A percentile compares a stretch with the other conserved stretches of the same genome.
Conservation (phyloP, 495 filamentous ascomycete species). For the Neurospora pannonica region DNA sequence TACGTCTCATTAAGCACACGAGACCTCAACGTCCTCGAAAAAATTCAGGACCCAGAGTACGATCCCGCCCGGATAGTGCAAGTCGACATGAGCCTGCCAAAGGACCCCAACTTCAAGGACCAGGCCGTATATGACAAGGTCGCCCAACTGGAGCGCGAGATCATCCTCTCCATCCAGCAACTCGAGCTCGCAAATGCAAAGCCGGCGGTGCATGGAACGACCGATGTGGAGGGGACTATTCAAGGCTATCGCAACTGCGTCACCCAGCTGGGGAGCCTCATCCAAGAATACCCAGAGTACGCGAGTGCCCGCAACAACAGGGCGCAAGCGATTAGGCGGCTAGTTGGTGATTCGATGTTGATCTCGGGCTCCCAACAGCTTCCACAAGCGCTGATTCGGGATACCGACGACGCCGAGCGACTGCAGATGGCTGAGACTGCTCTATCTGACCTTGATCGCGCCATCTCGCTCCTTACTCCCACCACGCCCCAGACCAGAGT, state of each 20-base stretch:
- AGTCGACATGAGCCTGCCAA: slow-evolving; percentile 49
- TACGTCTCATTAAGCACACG: slow-evolving; percentile 50
- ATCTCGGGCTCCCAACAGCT: slow-evolving; percentile 14
- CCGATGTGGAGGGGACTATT: slow-evolving; percentile 13
- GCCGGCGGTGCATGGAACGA: slow-evolving; percentile 13
- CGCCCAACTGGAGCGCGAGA: slow-evolving; percentile 32
- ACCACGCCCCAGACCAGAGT: slow-evolving; percentile 38
- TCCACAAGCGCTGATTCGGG: slow-evolving; percentile 20
- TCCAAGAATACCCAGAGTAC: slow-evolving; percentile 53
- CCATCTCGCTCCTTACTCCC: slow-evolving; percentile 59
- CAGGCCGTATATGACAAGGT: slow-evolving; percentile 27
- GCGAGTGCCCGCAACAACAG: slow-evolving; percentile 69
- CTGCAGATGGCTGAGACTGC: slow-evolving; percentile 28
- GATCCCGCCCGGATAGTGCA: slow-evolving; percentile 43
- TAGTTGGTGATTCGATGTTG: slow-evolving; percentile 43
- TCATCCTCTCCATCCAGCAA: slow-evolving; percentile 39
- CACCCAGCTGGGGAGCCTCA: slow-evolving; percentile 41
- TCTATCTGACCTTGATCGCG: slow-evolving; percentile 52
- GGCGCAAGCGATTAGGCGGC: slow-evolving; percentile 58
- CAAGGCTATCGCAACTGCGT: slow-evolving; percentile 32
- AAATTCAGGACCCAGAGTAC: slow-evolving; percentile 72
- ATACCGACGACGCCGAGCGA: slow-evolving; percentile 20
- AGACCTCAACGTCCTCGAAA: slow-evolving; percentile 63
- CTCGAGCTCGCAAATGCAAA: slow-evolving; percentile 39
- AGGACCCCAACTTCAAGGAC: slow-evolving; percentile 48